Percentiles rank a stretch among this genome's conserved stretches.
These are phyloP conservation scores for Coemansia sp. DNA, from an alignment of 192 early-diverging fungal genomes.

Conservation along the genomic window DNA sequence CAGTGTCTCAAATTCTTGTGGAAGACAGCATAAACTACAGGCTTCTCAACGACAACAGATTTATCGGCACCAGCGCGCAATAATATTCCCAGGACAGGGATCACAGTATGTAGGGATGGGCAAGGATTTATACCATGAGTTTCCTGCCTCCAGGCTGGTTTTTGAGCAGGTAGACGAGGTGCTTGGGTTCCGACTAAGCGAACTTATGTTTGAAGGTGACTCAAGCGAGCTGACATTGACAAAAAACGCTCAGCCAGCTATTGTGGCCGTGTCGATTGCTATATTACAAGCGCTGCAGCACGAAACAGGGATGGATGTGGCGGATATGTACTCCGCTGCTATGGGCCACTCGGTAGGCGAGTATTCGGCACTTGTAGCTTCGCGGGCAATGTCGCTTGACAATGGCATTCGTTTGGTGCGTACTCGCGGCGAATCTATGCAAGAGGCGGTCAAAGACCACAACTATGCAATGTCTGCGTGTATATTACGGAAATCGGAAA, in stretches of 20 bases:
- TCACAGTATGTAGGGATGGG: conserved; percentile 93
- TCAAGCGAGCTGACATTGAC: conserved; percentile 64
- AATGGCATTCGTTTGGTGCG: conserved; percentile 88
- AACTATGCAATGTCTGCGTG: conserved; percentile 89
- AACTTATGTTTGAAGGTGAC: conserved; percentile 88
- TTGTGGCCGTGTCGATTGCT: conserved; percentile 88
- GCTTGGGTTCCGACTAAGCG: conserved; percentile 68
- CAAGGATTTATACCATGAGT: conserved; percentile 77
- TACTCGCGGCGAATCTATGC: conserved; percentile 87
- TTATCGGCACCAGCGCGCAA: conserved; percentile 42
- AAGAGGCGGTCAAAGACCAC: conserved; percentile 67
- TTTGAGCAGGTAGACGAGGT: conserved; percentile 91
- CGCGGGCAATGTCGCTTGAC: conserved; percentile 62
- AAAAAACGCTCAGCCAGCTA: conserved; percentile 88
- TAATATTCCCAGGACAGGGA: conserved; percentile 67
- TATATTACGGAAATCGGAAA: conserved; percentile 68
- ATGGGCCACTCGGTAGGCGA: conserved; percentile 95
- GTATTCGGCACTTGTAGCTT: conserved; percentile 77
- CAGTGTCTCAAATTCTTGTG: neutral
- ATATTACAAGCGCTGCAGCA: conserved; percentile 79
- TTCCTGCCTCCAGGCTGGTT: conserved; percentile 69
- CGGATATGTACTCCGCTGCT: conserved; percentile 71
- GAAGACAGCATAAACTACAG: no score
- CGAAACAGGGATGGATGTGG: conserved; percentile 77
- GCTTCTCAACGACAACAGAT: conserved; percentile 14